phyloP scores from a whole-genome alignment of 768 basidiomycete species.

The Boletus pseudopeckii region DNA sequence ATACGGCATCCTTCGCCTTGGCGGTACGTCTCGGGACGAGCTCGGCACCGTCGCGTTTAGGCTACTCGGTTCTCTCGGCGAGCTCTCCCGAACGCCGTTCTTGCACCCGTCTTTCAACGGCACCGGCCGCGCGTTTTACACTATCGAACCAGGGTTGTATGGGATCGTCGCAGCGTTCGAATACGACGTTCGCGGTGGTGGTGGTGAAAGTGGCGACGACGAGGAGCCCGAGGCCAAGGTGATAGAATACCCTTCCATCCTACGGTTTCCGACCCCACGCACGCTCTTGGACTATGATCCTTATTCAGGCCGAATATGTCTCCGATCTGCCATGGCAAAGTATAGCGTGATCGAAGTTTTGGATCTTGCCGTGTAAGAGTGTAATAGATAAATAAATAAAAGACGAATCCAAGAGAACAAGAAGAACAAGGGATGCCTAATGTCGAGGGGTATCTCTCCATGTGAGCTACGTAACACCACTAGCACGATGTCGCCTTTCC shows the following conservation, averaged over 20 bases:
- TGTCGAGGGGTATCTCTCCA: not conserved
- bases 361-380: slow-evolving; percentile 11
- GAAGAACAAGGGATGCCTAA: too few species aligned
- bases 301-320: slow-evolving; percentile 18
- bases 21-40: not conserved
- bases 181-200: slow-evolving; percentile 7
- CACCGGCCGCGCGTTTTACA: slow-evolving; percentile 10
- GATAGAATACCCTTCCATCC: slow-evolving; percentile 3
- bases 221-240: not conserved
- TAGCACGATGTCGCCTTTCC: not conserved
- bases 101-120: slow-evolving; percentile 14
- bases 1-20: slow-evolving; percentile 12
- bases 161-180: slow-evolving; percentile 7
- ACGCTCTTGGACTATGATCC: slow-evolving; percentile 19
- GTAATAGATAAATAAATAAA: too few species aligned
- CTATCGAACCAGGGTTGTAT: not conserved
- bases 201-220: too few species aligned
- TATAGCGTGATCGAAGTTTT: slow-evolving; percentile 9
- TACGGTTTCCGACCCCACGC: not conserved
- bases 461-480: not conserved
- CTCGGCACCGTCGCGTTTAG: slow-evolving; percentile 13
- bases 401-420: too few species aligned
- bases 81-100: not conserved
- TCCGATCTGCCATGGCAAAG: not conserved
- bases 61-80: not conserved